These are phyloP conservation scores for Cyclotella sp. DNA, from an alignment of 108 stramenopile species.

Conservation along the genomic window DNA sequence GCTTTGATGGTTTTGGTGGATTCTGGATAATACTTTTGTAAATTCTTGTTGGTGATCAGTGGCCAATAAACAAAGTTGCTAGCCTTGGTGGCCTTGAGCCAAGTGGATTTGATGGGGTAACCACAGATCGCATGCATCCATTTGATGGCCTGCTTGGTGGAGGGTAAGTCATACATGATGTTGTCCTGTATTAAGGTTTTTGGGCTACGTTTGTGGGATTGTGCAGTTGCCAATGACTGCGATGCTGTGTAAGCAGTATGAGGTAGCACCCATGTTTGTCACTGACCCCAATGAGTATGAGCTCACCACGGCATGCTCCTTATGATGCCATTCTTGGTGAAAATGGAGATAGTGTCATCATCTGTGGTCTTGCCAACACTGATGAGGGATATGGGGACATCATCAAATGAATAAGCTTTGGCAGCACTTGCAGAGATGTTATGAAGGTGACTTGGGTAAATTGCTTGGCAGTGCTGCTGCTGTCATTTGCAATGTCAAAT, in stretches of 20 bases:
- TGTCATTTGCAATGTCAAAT: conserved; percentile 4
- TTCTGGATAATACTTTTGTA: not conserved
- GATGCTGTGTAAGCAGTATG: not conserved
- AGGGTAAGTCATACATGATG: conserved; percentile 5
- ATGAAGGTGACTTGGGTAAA: not conserved
- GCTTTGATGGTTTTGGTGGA: not conserved
- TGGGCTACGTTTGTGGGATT: not conserved
- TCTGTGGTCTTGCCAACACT: not conserved
- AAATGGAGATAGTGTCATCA: not conserved
- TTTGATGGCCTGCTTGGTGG: too few relatives aligned
- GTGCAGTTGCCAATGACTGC: not conserved
- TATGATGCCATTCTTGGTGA: too few relatives aligned
- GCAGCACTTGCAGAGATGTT: too few relatives aligned
- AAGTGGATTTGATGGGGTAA: too few relatives aligned
- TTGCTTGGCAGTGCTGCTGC: not conserved
- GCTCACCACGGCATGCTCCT: not conserved
- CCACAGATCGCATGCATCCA: too few relatives aligned
- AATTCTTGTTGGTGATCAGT: not conserved
- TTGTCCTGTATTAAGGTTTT: not conserved
- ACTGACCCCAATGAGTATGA: not conserved
- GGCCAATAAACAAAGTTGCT: not conserved
- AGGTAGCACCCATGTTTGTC: not conserved
- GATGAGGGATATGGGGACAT: not conserved
- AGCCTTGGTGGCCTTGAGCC: too few relatives aligned
- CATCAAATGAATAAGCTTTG: too few relatives aligned